A percentile compares a stretch with the other conserved stretches of the same genome.
Evolutionary conservation across 2,329 filamentous ascomycete species (phyloP).

Genomic region (Venturia aucupariae): DNA sequence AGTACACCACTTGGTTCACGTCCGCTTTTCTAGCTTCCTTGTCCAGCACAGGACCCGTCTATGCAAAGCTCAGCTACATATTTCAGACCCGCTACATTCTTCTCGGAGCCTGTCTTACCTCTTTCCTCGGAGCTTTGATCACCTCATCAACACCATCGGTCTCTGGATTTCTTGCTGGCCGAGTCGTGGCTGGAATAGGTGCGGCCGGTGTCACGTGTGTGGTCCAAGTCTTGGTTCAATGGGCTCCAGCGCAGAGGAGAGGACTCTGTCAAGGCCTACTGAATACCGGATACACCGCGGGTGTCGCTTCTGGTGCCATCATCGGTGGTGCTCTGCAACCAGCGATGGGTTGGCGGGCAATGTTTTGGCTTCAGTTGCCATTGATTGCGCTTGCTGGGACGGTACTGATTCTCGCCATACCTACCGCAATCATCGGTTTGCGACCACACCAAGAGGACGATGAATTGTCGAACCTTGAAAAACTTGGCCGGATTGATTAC

Average conservation of each 20-base stretch:
- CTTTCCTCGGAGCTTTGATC: conserved; percentile 55
- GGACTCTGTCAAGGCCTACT: conserved; percentile 66
- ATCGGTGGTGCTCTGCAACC: conserved; percentile 57
- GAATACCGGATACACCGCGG: conserved; percentile 63
- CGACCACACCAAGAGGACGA: conserved; percentile 20
- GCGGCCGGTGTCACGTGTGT: conserved; percentile 65
- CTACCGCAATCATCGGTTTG: conserved; percentile 27
- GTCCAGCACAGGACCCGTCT: conserved; percentile 55
- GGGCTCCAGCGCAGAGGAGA: conserved; percentile 56
- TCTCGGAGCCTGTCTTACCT: conserved; percentile 48
- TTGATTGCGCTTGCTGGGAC: conserved; percentile 52
- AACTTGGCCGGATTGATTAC: conserved; percentile 61
- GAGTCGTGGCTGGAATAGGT: conserved; percentile 59
- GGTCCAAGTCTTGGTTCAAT: conserved; percentile 65
- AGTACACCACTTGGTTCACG: conserved; percentile 70
- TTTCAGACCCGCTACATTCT: conserved; percentile 62
- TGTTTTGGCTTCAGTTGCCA: conserved; percentile 67
- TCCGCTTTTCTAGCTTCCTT: conserved; percentile 61
- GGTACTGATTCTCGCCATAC: conserved; percentile 57
- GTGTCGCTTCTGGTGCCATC: conserved; percentile 62
- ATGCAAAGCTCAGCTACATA: conserved; percentile 62
- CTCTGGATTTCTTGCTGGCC: conserved; percentile 56
- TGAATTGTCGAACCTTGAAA: conserved; percentile 24
- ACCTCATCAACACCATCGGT: conserved; percentile 53
- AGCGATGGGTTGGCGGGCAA: conserved; percentile 58